Evolutionary conservation across 768 basidiomycete species (phyloP).

Genomic region (Kwoniella dendrophila): DNA sequence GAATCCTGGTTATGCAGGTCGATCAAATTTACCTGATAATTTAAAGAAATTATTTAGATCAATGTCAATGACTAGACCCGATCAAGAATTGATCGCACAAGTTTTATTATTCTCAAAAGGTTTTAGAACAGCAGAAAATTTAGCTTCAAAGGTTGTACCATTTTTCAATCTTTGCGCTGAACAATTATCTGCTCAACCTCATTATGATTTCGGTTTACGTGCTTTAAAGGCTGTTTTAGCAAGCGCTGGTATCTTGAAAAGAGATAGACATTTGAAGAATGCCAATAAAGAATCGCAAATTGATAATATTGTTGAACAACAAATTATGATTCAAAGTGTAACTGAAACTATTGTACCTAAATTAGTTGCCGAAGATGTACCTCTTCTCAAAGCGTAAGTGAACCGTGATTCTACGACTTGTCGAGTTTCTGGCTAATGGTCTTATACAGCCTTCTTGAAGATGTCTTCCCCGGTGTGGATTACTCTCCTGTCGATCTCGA

Average conservation of each 20-base stretch:
- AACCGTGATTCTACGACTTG: neutral
- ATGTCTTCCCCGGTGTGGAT: conserved; percentile 95
- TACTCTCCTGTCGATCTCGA: conserved; percentile 87
- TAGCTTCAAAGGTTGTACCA: conserved; percentile 98
- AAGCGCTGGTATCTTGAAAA: conserved; percentile 96
- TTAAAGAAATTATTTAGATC: conserved; percentile 81
- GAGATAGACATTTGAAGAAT: conserved; percentile 65
- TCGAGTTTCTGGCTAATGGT: neutral
- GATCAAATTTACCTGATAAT: conserved; percentile 66
- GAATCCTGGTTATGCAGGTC: conserved; percentile 97
- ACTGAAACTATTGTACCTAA: conserved; percentile 99
- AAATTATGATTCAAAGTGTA: conserved; percentile 96
- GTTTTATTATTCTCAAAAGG: conserved; percentile 99
- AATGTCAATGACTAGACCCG: conserved; percentile 99
- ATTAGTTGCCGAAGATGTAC: conserved; percentile 94
- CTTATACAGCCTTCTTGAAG: conserved; percentile 75
- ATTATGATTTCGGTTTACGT: conserved; percentile 98
- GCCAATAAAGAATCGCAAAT: conserved; percentile 23
- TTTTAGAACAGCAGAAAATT: conserved; percentile 92
- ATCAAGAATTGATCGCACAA: conserved; percentile 97
- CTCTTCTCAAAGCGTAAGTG: conserved; percentile 81
- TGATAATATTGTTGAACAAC: conserved; percentile 75
- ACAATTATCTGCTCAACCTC: conserved; percentile 92
- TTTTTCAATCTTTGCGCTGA: conserved; percentile 99
- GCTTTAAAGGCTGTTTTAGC: conserved; percentile 94